Conservation (phyloP, 2,329 filamentous ascomycete genomes). For the Dactylellina drechsleri region DNA sequence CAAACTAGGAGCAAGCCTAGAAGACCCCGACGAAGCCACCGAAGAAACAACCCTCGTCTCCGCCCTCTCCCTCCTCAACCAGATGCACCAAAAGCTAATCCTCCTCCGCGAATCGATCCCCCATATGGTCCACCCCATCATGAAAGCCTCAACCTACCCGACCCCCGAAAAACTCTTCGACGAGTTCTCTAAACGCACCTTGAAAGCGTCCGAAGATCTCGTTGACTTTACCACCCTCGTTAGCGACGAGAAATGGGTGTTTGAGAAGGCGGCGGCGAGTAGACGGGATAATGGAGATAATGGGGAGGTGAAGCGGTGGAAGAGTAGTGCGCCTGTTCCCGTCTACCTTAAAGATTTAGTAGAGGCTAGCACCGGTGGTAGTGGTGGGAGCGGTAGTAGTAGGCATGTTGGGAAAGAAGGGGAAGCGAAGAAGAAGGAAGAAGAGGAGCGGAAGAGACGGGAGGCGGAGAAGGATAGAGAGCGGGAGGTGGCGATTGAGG, state of each 20-base stretch:
- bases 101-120: conserved; percentile 53
- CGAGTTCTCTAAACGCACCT: conserved; percentile 48
- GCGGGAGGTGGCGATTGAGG: conserved; percentile 37
- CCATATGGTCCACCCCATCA: conserved; percentile 52
- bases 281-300: conserved; percentile 30
- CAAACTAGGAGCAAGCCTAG: neutral
- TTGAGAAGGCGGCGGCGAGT: conserved; percentile 46
- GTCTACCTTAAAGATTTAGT: conserved; percentile 40
- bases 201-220: conserved; percentile 48
- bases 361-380: neutral
- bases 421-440: conserved; percentile 36
- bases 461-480: conserved; percentile 41
- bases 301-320: conserved; percentile 48
- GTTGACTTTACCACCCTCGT: conserved; percentile 49
- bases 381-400: neutral
- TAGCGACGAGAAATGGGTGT: conserved; percentile 51
- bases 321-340: conserved; percentile 43
- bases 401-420: conserved; percentile 11
- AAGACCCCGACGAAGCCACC: conserved; percentile 26
- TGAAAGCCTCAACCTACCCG: conserved; percentile 39
- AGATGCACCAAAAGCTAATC: conserved; percentile 52
- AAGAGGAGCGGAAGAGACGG: conserved; percentile 32
- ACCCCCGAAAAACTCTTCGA: conserved; percentile 44
- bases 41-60: conserved; percentile 49
- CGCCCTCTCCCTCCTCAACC: conserved; percentile 52